These are phyloP conservation scores for Ministeria vibrans DNA, from an alignment of 78 protist species.

Conservation along the genomic window DNA sequence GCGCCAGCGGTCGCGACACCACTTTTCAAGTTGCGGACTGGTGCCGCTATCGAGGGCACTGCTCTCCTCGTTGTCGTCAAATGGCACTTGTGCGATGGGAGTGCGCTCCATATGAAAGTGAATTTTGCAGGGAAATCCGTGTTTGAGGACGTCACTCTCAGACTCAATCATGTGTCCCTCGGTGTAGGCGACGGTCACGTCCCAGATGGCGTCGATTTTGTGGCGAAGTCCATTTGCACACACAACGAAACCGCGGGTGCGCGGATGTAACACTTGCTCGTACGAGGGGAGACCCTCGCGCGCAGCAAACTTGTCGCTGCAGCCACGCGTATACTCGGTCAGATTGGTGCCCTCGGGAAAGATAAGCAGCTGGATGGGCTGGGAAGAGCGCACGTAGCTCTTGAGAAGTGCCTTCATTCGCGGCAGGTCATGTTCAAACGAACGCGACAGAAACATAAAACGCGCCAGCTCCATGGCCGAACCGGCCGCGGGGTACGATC, in stretches of 20 bases:
- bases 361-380: background rate
- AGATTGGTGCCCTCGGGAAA: slow-evolving; percentile 18
- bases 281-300: background rate
- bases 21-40: no score
- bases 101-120: no score
- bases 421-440: background rate
- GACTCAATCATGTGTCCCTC: no score
- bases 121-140: no score
- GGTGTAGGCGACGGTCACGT: background rate
- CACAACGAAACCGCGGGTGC: background rate
- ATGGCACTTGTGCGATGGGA: no score
- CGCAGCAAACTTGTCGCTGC: slow-evolving; percentile 5
- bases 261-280: background rate
- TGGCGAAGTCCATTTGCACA: background rate
- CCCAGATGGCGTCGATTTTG: background rate
- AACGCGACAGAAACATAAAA: background rate
- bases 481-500: background rate
- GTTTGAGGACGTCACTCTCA: no score
- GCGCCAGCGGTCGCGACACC: no score
- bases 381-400: background rate
- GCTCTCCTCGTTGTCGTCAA: no score
- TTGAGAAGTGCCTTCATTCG: background rate
- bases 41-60: no score
- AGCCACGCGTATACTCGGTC: background rate
- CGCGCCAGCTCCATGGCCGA: background rate